These are phyloP conservation scores for Cyathus striatus DNA, from an alignment of 768 basidiomycete species.

Conservation along the genomic window DNA sequence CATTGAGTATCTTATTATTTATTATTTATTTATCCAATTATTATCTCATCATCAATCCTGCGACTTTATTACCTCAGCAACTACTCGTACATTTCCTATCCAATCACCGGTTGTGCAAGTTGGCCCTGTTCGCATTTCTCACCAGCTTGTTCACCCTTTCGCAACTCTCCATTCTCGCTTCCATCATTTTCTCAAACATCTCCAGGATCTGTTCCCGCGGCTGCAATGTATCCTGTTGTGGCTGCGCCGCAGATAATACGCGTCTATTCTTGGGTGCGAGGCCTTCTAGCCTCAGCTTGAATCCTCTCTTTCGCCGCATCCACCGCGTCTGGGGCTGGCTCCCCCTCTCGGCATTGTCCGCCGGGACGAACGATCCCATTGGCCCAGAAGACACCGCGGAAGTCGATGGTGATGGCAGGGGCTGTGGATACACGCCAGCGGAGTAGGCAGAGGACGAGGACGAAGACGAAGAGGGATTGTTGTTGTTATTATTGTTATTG, in stretches of 20 bases:
- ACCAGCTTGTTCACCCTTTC: constrained; percentile 59
- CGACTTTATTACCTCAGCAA: too few relatives aligned
- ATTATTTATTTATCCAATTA: too few relatives aligned
- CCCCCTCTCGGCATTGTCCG: background rate
- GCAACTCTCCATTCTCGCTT: constrained; percentile 73
- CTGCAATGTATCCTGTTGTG: constrained; percentile 8
- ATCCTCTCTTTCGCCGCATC: constrained; percentile 55
- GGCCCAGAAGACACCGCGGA: background rate
- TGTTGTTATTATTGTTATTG: background rate
- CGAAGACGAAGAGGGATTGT: background rate
- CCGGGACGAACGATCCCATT: background rate
- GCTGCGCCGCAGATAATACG: constrained; percentile 10
- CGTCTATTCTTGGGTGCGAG: constrained; percentile 16
- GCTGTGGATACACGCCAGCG: background rate
- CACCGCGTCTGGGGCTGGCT: constrained; percentile 34
- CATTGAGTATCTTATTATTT: too few relatives aligned
- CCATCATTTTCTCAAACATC: constrained; percentile 69
- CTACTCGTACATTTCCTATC: too few relatives aligned
- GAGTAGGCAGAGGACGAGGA: background rate
- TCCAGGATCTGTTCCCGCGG: constrained; percentile 49
- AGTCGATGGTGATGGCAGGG: background rate
- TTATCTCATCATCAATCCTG: too few relatives aligned
- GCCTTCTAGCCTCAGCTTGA: constrained; percentile 39
- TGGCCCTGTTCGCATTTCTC: constrained; percentile 33
- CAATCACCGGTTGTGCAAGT: constrained; percentile 18